Evolutionary conservation across 106 monocot genomes (phyloP).

Genomic region (Chionographis japonica): DNA sequence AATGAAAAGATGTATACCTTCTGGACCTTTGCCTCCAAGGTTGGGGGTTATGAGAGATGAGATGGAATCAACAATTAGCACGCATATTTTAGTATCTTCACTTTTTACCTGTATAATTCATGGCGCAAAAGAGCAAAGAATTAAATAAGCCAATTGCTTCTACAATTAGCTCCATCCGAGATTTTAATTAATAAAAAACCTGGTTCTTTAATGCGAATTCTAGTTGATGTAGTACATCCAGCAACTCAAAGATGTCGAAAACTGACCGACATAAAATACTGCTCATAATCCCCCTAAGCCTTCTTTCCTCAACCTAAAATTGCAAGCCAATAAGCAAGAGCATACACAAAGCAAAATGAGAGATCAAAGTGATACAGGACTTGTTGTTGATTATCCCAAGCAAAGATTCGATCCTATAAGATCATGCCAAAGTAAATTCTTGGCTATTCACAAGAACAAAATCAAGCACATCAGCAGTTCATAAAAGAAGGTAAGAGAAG

Average conservation of each 20-base stretch:
- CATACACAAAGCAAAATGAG: background rate
- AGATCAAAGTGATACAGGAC: too few relatives aligned
- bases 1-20: conserved; percentile 39
- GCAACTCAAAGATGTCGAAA: conserved; percentile 78
- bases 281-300: conserved; percentile 56
- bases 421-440: too few relatives aligned
- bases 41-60: conserved; percentile 75
- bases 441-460: background rate
- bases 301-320: conserved; percentile 50
- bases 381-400: too few relatives aligned
- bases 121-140: background rate
- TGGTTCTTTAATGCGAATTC: conserved; percentile 28
- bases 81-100: conserved; percentile 30
- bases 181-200: conserved; percentile 20
- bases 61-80: conserved; percentile 81
- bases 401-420: too few relatives aligned
- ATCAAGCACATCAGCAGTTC: background rate
- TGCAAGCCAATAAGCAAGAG: background rate
- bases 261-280: conserved; percentile 61
- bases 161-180: background rate
- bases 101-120: conserved; percentile 37
- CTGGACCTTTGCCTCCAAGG: conserved; percentile 63
- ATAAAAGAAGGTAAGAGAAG: background rate
- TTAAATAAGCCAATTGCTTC: background rate
- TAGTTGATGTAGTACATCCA: conserved; percentile 55